Evolutionary conservation across 805 yeast genomes (phyloP), one percentile per base, ranked within the genome.

Genomic region (Lachancea mirantina): DNA sequence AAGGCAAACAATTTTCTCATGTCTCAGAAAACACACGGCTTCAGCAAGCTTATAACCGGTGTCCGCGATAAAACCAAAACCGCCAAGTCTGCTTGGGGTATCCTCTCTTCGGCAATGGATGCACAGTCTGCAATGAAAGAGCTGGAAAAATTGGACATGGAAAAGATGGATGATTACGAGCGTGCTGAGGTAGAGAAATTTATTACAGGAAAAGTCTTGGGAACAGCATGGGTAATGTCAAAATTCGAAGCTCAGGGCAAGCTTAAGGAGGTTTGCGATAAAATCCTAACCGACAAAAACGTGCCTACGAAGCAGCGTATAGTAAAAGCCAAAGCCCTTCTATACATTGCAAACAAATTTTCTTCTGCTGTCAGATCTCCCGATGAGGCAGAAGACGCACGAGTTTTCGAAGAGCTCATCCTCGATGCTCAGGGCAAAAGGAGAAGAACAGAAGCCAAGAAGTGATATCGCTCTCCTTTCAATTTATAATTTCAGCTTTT

Each of bases 191-290:
- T 82, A 61, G 96, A 89, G 50, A 72, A 85, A 31, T 63, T 74
- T 36, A 71, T 89, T 41, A 77, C 85, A 34, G 97, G 98, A 15
- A 92, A 89, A 56, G 73, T 92, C 14, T 68, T 92, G 31, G 89
- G 92, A 6, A 87, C 95, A 1, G 94, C 95, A 13, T 92, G 99
- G 99, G 83, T 84, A 14, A 84, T 94, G 23, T 84, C 95, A 14
- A 78, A 82, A 46, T 79, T 76, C 59, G 99, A 92, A 62, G 77
- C 88, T 34, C 78, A 79, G 39, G 68, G 80, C 18, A 78, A 83
- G n/a, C 53, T 83, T 32, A 74, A 92, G 30, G 88, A 80, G 19
- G 87, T 87, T 7, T 84, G 92, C 55, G 92, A 84, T 43, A 69
- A 67, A 38, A 82, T 88, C 5, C 65, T 88, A 27, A 64, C 72